Evolutionary conservation across 176 grass and related monocot genomes (phyloP).

Genomic region (Oryza coarctata): DNA sequence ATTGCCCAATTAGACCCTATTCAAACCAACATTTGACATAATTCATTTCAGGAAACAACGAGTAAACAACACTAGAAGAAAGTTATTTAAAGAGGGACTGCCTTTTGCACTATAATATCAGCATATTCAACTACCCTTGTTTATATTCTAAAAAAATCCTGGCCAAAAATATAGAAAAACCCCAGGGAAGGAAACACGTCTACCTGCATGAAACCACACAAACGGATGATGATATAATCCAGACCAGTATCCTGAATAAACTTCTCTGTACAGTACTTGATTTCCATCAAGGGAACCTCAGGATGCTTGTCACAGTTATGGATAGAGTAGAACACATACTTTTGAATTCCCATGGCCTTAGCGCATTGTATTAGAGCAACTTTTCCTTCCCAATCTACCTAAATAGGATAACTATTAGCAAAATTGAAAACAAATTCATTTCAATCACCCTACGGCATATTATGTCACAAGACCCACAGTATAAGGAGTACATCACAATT

Average conservation of each 20-base stretch:
- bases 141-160: conserved; percentile 13
- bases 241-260: conserved; percentile 88
- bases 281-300: conserved; percentile 98
- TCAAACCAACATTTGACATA: conserved; percentile 9
- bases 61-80: background rate
- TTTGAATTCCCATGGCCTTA: conserved; percentile 98
- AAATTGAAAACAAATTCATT: background rate
- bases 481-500: background rate
- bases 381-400: conserved; percentile 99
- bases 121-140: conserved; percentile 19
- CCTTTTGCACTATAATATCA: conserved; percentile 10
- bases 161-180: conserved; percentile 7
- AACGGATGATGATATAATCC: conserved; percentile 74
- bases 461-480: background rate
- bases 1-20: conserved; percentile 98
- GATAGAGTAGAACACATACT: conserved; percentile 95
- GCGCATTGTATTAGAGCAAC: conserved; percentile 98
- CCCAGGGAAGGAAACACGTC: background rate
- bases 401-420: conserved; percentile 57
- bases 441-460: background rate
- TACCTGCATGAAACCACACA: conserved; percentile 99
- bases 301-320: conserved; percentile 99
- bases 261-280: conserved; percentile 96
- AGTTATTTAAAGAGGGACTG: background rate
- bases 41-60: conserved; percentile 27